Base-by-base conservation (phyloP, 2,329 filamentous ascomycete genomes). In the Pseudocercospora musae region DNA sequence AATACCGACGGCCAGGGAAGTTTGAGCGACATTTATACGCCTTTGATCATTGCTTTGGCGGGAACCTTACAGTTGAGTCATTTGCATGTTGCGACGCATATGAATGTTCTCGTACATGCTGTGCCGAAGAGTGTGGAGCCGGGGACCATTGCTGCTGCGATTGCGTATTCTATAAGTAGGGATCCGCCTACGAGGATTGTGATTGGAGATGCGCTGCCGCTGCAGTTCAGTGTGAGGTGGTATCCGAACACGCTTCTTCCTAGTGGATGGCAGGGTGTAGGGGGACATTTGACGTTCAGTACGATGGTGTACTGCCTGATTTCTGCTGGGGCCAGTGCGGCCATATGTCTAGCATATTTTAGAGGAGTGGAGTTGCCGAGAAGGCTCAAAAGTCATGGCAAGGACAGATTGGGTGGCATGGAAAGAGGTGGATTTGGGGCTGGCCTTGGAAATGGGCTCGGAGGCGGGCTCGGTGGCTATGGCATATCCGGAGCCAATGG, bases 11-110 rank as follows among this genome's bases (percentile, higher is more conserved):
- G 74, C 20, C 76, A 77, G 56, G 74, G 74, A 21, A 72, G 69
- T 46, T 46, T 76, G 74, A 83, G 11, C 55, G 70, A 75, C 13
- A 67, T 78, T 15, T 92, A 90, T 78, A 90, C 94, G 13, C 93
- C 94, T 0, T 82, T 96, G 40, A 89, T 96, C 6, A 91, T 99
- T 67, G 93, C 93, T 2, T 80, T 99, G 18, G 89, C 93, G 11
- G 95, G 95, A 1, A 96, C 91, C 0, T 82, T 98, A 20, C 93
- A 99, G 78, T 81, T 89, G 56, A 92, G 88, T 75, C 95, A 97
- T 77, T 82, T 99, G 70, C 95, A 98, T 78, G 86, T 99, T 69
- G 90, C 89, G 73, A 94, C 92, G 5, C 87, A 91, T 72, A 84
- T 98, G 76, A 98, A 98, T 75, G 87, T 98, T 64, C 82, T 98